Base-by-base conservation (phyloP, 768 basidiomycete species). In the Leucocoprinus sp. region DNA sequence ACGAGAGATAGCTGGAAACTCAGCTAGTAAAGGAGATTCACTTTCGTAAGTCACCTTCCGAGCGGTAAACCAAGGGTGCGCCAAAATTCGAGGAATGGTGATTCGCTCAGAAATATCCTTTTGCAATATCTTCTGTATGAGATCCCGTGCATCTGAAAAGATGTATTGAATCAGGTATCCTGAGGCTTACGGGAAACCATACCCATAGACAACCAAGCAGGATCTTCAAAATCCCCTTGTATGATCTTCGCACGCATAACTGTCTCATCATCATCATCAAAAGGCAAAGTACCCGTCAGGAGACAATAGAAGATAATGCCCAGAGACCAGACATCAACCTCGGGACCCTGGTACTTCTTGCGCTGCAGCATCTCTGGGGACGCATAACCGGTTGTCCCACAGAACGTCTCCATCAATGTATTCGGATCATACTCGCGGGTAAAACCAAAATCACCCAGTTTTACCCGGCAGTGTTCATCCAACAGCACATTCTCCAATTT, bases 301-400 rank as follows among this genome's bases (percentile, higher is more conserved):
- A 96, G 74, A 42, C 82, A 84, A 58, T 93, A 95, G 9, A 97
- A 69, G 42, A 97, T n/a, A n/a, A n/a, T n/a, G n/a, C n/a, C n/a
- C n/a, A n/a, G n/a, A n/a, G n/a, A n/a, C n/a, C 93, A 97, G 26
- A 93, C 71, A 57, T 97, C 93, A 37, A 95, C 92, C 75, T 97
- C 93, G 87, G 85, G 86, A 2, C 96, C 96, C 37, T 84, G 76
- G 57, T 99, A 99, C 63, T 82, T 91, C 65, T 78, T 78, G 1
- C 85, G 85, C 52, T 82, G 73, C 17, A 97, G 63, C 81, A 97
- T 95, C 65, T 96, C 93, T 2, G 93, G 93, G 21, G 88, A 77
- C 4, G 93, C 93, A 62, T 97, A 86, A 11, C 89, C 91, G 1
- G 93, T 95, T 8, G 93, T 96, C 8, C 93, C 93, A 57, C 93